Evolutionary conservation across 176 grass and related monocot genomes (phyloP).

Genomic region (Elymus sibiricus): DNA sequence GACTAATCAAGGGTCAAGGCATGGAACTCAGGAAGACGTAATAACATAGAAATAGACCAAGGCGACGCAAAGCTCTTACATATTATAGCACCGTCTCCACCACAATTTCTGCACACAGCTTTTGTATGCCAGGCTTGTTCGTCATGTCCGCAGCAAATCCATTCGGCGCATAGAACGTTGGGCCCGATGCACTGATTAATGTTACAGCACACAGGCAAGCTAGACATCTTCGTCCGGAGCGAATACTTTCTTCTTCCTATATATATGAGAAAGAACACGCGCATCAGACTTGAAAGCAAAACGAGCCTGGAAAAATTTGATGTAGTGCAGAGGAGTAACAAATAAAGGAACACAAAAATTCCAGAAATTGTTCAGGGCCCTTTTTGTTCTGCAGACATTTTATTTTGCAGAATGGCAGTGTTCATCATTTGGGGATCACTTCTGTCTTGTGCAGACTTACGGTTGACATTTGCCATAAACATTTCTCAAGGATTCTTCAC

Average conservation of each 20-base stretch:
- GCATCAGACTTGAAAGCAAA: background rate
- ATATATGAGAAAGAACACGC: background rate
- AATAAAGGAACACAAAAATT: background rate
- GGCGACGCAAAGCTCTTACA: conserved; percentile 50
- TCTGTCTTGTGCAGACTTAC: no score
- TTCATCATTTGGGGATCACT: no score
- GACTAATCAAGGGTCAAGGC: background rate
- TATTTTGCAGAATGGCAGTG: no score
- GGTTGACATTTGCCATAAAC: no score
- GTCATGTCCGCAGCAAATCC: conserved; percentile 45
- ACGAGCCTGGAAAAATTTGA: background rate
- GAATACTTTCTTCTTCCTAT: conserved; percentile 33
- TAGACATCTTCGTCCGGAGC: conserved; percentile 78
- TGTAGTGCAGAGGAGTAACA: background rate
- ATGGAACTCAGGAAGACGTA: background rate
- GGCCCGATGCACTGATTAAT: conserved; percentile 48
- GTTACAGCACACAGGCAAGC: conserved; percentile 66
- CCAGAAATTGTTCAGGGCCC: background rate
- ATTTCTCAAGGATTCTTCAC: no score
- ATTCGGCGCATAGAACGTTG: conserved; percentile 40
- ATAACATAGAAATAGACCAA: background rate
- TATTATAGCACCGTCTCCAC: conserved; percentile 73
- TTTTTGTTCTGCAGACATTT: background rate
- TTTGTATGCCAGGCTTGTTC: conserved; percentile 35
- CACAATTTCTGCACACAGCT: conserved; percentile 84